Base-by-base conservation (phyloP, 2,329 filamentous ascomycete genomes). In the Rhynchosporium graminicola region DNA sequence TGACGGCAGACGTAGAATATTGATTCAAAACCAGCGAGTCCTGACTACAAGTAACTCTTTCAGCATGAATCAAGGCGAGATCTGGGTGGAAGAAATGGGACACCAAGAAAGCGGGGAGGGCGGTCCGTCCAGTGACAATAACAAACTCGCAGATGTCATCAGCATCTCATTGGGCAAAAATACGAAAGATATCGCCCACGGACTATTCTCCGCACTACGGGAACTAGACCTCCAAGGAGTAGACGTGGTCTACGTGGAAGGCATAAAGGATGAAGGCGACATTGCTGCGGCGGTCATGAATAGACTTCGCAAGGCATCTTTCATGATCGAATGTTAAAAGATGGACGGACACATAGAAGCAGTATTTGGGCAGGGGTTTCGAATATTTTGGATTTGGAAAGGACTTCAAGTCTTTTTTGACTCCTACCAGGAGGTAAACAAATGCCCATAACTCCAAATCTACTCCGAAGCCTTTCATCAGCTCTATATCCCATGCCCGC, bases 201-300 rank as follows among this genome's bases (percentile, higher is more conserved):
- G 91, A 0, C 80, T 99, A 13, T 99, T 99, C 74, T 91, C 91
- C 12, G 91, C 92, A 1, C 79, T 99, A 59, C 83, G 95, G 59
- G 90, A 93, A 69, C 82, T 99, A 66, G 95, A 99, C 75, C 85
- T 87, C 70, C 82, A 86, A 65, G 84, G 87, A 36, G 92, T 92
- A 3, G 87, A 95, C 73, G 81, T 89, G 26, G 97, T 99, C 58
- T 90, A 93, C 69, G 91, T 98, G 10, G 95, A 99, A 75, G 94
- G 94, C 2, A 90, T 97, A 62, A 81, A 86, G 64, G 89, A 90
- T 63, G 86, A 89, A 63, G 87, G 89, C 38, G 90, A 95, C 73
- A 88, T 95, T 69, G 92, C 92, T 26, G 91, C 91, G 29, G 95
- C 90, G 29, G 87, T 94, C 68, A 93, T 94, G 89, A 94, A 94